These are phyloP conservation scores for Sorghum bicolor DNA, from an alignment of 176 grass and related monocot species.

Conservation along the genomic window DNA sequence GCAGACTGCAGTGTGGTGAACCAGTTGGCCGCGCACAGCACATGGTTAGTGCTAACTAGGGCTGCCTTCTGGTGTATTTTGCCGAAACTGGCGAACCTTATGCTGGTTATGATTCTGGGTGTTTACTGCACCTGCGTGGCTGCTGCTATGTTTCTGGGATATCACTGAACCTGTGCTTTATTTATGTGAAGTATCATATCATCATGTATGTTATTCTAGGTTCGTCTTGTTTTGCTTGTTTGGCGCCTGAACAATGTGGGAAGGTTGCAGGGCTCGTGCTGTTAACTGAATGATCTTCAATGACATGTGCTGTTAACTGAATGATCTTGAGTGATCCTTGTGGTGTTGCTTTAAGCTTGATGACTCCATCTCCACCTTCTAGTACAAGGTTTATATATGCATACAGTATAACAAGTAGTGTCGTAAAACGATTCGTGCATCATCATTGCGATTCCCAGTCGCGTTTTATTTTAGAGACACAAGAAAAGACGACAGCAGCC, in stretches of 20 bases:
- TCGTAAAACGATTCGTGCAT: too few relatives aligned
- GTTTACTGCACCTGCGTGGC: not conserved
- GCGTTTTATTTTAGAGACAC: too few relatives aligned
- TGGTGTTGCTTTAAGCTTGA: too few relatives aligned
- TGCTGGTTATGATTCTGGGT: too few relatives aligned
- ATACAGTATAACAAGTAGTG: too few relatives aligned
- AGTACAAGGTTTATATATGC: too few relatives aligned
- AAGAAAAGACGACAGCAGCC: too few relatives aligned
- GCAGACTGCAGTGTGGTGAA: not conserved
- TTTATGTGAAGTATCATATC: not conserved
- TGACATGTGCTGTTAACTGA: not conserved
- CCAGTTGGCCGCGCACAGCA: not conserved
- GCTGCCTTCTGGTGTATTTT: too few relatives aligned
- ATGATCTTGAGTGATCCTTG: not conserved
- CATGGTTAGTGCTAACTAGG: not conserved
- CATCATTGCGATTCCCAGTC: too few relatives aligned
- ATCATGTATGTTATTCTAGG: not conserved
- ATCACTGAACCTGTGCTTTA: not conserved
- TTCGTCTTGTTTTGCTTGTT: not conserved
- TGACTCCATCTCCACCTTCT: too few relatives aligned
- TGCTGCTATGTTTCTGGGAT: not conserved
- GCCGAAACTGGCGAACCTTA: too few relatives aligned
- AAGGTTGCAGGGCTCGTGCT: not conserved
- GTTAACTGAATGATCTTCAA: too few relatives aligned
- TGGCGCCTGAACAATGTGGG: not conserved